Conservation (phyloP, 208 protist genomes). For the Naegleria fowleri region DNA sequence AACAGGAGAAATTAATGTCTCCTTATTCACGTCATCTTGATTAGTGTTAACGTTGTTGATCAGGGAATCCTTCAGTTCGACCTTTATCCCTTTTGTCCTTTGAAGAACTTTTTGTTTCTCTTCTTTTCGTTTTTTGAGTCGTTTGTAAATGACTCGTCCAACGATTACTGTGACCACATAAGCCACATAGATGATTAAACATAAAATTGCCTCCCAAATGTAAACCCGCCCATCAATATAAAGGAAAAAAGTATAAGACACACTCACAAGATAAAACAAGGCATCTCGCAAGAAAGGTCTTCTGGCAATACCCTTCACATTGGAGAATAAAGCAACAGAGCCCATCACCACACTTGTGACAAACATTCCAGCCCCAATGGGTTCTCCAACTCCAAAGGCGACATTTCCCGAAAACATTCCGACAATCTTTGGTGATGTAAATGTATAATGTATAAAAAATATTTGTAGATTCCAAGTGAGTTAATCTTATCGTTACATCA, state of each 20-base stretch:
- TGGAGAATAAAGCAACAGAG: not conserved
- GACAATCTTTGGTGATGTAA: no score
- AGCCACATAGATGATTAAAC: not conserved
- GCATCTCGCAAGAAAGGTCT: conserved; percentile 21
- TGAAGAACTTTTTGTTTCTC: no score
- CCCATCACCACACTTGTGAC: not conserved
- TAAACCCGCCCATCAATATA: not conserved
- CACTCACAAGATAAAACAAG: not conserved
- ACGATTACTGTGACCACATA: conserved; percentile 21
- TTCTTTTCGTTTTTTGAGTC: not conserved
- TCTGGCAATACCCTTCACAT: conserved; percentile 21
- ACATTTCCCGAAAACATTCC: not conserved
- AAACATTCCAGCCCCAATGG: not conserved
- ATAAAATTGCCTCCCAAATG: not conserved
- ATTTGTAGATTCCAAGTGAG: no score
- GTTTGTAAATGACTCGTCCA: not conserved
- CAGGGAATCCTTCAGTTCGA: no score
- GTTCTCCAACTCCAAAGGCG: not conserved
- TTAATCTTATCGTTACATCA: no score
- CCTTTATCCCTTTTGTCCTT: no score
- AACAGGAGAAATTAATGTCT: no score
- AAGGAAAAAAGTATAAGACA: not conserved
- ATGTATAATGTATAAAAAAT: no score
- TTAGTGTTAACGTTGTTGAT: no score
- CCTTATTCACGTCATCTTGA: no score